Conservation (phyloP, 345 rosid species). For the Draba incana region DNA sequence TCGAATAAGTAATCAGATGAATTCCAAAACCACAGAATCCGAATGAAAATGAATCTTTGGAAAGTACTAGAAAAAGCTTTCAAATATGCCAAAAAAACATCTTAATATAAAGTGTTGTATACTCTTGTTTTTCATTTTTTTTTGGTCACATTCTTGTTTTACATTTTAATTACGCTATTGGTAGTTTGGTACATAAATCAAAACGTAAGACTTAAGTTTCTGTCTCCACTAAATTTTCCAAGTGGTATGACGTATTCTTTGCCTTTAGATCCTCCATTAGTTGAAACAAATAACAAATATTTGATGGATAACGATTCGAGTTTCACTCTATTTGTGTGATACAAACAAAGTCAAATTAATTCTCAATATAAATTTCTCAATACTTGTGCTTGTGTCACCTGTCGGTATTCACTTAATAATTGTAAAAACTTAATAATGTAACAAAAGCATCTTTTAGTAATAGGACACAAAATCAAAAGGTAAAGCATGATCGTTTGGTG, state of each 20-base stretch:
- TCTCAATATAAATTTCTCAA: constrained; percentile 23
- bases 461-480: constrained; percentile 33
- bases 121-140: too few species aligned
- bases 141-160: background rate
- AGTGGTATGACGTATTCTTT: constrained; percentile 53
- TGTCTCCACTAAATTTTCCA: constrained; percentile 52
- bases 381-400: constrained; percentile 33
- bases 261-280: constrained; percentile 60
- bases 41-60: constrained; percentile 25
- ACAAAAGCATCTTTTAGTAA: constrained; percentile 41
- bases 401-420: constrained; percentile 43
- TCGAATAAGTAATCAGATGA: constrained; percentile 18
- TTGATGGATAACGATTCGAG: constrained; percentile 66
- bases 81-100: background rate
- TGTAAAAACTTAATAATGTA: constrained; percentile 19
- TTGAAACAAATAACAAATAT: constrained; percentile 45
- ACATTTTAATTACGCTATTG: constrained; percentile 15
- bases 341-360: constrained; percentile 35
- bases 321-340: constrained; percentile 40
- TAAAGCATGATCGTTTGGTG: constrained; percentile 51
- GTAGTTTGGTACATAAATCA: constrained; percentile 37
- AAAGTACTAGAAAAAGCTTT: constrained; percentile 18
- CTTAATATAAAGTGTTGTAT: too few species aligned
- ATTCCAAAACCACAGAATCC: constrained; percentile 22
- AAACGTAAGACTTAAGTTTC: constrained; percentile 55